These are phyloP conservation scores for Remersonia thermophila DNA, from an alignment of 2,329 filamentous ascomycete species.

Conservation along the genomic window DNA sequence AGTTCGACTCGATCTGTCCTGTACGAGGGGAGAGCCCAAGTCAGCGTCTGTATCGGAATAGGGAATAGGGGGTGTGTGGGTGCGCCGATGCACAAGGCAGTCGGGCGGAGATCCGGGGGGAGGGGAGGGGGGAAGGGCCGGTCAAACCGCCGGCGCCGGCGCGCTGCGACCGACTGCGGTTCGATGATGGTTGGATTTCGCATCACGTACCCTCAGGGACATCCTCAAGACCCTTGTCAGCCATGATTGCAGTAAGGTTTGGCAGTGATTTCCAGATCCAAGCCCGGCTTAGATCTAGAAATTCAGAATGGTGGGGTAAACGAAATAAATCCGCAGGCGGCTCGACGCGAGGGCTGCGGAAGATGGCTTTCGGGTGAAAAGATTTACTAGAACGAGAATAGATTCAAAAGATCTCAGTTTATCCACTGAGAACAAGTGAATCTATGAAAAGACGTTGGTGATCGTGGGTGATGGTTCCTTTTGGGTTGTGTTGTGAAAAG, in stretches of 20 bases:
- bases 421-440: conserved; percentile 27
- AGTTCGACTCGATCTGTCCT: conserved; percentile 99
- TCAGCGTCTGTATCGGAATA: no score
- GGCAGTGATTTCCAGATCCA: conserved; percentile 55
- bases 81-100: no score
- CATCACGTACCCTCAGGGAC: conserved; percentile 89
- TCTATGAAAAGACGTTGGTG: conserved; percentile 28
- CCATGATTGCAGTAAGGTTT: conserved; percentile 76
- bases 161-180: neutral
- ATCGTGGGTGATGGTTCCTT: conserved; percentile 10
- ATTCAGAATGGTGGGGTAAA: conserved; percentile 26
- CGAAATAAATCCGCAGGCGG: conserved; percentile 26
- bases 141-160: conserved; percentile 6
- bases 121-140: neutral
- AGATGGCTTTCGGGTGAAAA: conserved; percentile 1
- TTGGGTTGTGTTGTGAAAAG: conserved; percentile 8
- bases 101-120: conserved; percentile 6
- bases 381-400: conserved; percentile 30
- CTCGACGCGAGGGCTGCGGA: conserved; percentile 22
- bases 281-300: conserved; percentile 66
- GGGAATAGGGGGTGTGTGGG: no score
- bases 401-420: conserved; percentile 35
- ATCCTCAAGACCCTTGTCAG: conserved; percentile 98
- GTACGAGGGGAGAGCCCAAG: no score
- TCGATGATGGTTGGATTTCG: no score